Base-by-base conservation (phyloP, 768 basidiomycete genomes). In the Cyclocybe aegerita region DNA sequence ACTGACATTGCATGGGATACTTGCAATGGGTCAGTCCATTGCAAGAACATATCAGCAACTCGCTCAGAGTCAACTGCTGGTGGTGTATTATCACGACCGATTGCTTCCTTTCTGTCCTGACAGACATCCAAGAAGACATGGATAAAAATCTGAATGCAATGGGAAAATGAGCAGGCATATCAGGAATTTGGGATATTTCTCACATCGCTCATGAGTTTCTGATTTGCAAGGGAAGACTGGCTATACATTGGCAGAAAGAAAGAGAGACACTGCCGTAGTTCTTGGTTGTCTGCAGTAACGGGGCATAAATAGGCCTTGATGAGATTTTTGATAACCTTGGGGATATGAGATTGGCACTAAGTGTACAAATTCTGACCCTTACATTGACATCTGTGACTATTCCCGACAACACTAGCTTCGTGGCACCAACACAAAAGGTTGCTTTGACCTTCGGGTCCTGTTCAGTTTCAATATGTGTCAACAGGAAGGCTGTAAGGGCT, bases 231-330 rank as follows among this genome's bases (percentile, higher is more conserved):
- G 0, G 86, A 85, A n/a, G 91, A 90, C 67, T 85, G 91, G 65
- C 90, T 90, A 62, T 88, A 97, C 0, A 85, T 82, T 1, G 84
- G 88, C 69, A 95, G 85, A 75, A 96, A 96, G 65, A 88, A 90
- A 3, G 86, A 79, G 35, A 97, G 68, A 59, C 87, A 93, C 65
- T 98, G 95, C 37, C 91, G 79, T 12, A 98, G 74, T 48, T 87
- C 81, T 52, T 90, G 86, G 59, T 96, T 98, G 29, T 84, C 81
- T 11, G 71, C 77, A 2, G 91, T 96, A 47, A 86, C 80, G 1
- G 91, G 90, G 0, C 88, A 89, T 43, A 97, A 75, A 65, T 90
- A 98, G 4, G 80, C 72, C 16, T 69, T 66, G 9, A 75, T 57
- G 39, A 79, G 63, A 35, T 66, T 65, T 43, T 62, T 60, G 16